A percentile compares a stretch with the other conserved stretches of the same genome.
phyloP scores from a whole-genome alignment of 2,329 filamentous ascomycete genomes.

The Aspergillus felis region DNA sequence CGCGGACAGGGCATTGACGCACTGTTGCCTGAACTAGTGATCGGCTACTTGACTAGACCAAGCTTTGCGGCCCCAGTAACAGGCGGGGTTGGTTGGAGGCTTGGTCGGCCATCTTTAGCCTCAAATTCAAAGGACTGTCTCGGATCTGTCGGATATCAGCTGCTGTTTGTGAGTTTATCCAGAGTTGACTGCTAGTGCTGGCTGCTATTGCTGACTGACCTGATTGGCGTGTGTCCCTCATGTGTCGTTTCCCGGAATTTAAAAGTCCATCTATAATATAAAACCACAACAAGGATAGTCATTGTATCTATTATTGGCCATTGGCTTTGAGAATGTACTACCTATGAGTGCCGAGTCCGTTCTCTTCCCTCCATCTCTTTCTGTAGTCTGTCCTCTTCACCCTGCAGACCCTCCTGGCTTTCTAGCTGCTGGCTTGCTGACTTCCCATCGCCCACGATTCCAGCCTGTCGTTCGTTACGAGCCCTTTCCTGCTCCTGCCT shows the following conservation, averaged over 20 bases:
- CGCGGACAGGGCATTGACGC: too few species aligned
- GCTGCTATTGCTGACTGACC: not conserved
- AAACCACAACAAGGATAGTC: not conserved
- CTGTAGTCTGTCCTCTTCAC: conserved; percentile 18
- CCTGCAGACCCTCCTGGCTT: conserved; percentile 15
- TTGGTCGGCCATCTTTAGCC: not conserved
- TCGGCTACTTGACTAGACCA: not conserved
- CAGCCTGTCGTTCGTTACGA: conserved; percentile 27
- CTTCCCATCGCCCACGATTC: conserved; percentile 17
- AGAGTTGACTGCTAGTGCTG: not conserved
- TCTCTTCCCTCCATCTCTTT: not conserved
- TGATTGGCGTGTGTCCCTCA: not conserved
- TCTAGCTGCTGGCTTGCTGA: conserved; percentile 16
- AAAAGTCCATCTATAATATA: not conserved
- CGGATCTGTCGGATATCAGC: not conserved
- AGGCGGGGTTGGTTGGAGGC: not conserved
- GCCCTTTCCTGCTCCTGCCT: conserved; percentile 36
- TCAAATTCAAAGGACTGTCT: not conserved
- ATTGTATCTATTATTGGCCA: not conserved
- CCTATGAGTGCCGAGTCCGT: not conserved
- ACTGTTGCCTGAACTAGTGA: not conserved
- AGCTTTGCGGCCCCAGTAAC: not conserved
- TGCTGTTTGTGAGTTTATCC: not conserved
- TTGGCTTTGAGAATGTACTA: not conserved
- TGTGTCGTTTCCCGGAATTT: not conserved